Base-by-base conservation (phyloP, 495 filamentous ascomycete species). In the Penicillium malachiteum region DNA sequence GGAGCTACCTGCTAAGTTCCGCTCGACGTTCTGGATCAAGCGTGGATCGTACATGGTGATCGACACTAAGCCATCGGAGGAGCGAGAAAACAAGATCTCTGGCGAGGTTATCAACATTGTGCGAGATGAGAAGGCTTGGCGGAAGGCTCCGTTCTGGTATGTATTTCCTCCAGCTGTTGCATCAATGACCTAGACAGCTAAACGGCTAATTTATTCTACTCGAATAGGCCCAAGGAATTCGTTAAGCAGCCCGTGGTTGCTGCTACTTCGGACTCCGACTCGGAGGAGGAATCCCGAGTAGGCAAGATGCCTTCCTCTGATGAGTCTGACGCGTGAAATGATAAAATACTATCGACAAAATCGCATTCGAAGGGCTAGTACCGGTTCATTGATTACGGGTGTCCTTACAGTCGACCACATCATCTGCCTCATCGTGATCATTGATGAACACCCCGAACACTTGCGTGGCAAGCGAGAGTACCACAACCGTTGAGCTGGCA, bases 101-200 rank as follows among this genome's bases (percentile, higher is more conserved):
- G 94, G 92, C 13, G 90, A 96, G 71, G 96, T 98, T 65, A 79
- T 95, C 62, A 96, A 96, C 67, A 84, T 98, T 10, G 91, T 98
- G 38, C 76, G 88, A 45, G 89, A 96, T 65, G 94, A 97, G 75
- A 94, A 89, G 74, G 77, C 77, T 34, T 98, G 94, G 94, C 84
- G 92, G 56, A 95, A 93, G 73, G 83, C 87, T 73, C 64, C 75
- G n/a, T 98, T 91, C 65, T 97, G 94, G 94, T 95, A 63, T 62
- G 81, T 73, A 7, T 59, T 39, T 44, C 35, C 39, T 11, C 6
- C 18, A 7, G 11, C 6, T 30, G 37, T 34, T 48, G 42, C 18
- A 33, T 26, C 21, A 42, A 11, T 11, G 49, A 30, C 14, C n/a
- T 14, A 40, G 52, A 50, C 11, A 21, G 73, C 43, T 14, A 8